These are phyloP conservation scores for Aureobasidium leucospermi DNA, from an alignment of 2,329 filamentous ascomycete genomes.

Conservation along the genomic window DNA sequence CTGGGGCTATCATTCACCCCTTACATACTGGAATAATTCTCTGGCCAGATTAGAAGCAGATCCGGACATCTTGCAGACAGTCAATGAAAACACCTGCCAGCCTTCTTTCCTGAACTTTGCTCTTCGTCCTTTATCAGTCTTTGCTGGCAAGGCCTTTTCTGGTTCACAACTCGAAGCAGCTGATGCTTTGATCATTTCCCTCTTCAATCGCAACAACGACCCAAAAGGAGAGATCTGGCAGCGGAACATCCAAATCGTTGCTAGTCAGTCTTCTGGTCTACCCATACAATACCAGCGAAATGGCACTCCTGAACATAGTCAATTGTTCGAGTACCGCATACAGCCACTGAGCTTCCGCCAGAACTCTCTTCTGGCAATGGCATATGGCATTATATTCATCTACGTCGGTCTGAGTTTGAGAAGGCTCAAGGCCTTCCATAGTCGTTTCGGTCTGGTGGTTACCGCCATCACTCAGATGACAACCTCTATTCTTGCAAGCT, in stretches of 20 bases:
- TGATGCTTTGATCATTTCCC: constrained; percentile 70
- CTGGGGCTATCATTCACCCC: constrained; percentile 76
- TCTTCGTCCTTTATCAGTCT: constrained; percentile 69
- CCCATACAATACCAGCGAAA: constrained; percentile 10
- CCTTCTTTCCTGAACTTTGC: constrained; percentile 66
- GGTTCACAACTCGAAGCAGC: constrained; percentile 61
- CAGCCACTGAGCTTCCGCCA: constrained; percentile 64
- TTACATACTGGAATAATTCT: constrained; percentile 72
- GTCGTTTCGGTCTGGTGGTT: constrained; percentile 62
- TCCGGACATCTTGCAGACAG: constrained; percentile 56
- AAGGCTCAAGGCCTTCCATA: constrained; percentile 67
- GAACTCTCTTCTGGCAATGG: constrained; percentile 54
- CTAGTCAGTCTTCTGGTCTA: constrained; percentile 9
- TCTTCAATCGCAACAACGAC: constrained; percentile 61
- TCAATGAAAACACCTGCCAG: constrained; percentile 57
- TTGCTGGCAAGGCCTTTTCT: constrained; percentile 71
- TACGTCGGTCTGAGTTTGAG: constrained; percentile 63
- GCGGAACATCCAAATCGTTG: constrained; percentile 37
- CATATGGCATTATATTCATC: constrained; percentile 55
- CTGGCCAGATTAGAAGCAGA: constrained; percentile 53
- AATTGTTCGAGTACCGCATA: constrained; percentile 72
- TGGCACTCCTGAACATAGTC: constrained; percentile 32
- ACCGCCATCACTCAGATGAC: constrained; percentile 60
- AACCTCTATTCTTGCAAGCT: constrained; percentile 69
- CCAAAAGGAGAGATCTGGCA: constrained; percentile 61